Base-by-base conservation (phyloP, 2,329 filamentous ascomycete species). In the Botrytis fabae region DNA sequence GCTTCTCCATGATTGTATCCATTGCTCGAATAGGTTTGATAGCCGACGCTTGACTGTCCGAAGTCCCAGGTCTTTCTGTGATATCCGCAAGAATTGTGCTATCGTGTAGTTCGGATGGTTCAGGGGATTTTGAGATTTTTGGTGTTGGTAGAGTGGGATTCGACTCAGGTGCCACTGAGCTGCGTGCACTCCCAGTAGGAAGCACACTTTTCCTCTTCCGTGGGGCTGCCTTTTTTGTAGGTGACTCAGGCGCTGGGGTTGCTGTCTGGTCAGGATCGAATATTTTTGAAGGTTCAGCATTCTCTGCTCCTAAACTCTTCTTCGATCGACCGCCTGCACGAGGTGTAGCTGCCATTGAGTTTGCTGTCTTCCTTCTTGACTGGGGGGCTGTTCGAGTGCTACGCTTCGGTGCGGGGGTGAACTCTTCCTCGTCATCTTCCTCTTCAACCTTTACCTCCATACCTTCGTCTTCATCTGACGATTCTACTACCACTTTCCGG, bases 1-100 rank as follows among this genome's bases (percentile, higher is more conserved):
- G 95, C 81, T 90, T 93, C 80, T 97, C 94, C 77, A 97, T 83
- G 73, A 93, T 86, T 0, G 93, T 93, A 77, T 93, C 89, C 83
- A 93, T 90, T 2, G 93, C 86, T 77, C 91, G 93, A 79, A 95
- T 88, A 57, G 92, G 92, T 81, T 92, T 92, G 63, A 91, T 83
- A 1, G 85, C 83, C 44, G 88, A 85, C 74, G 85, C 75, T 78
- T 80, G 83, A 74, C 83, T 85, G 80, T 88, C 81, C 77, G 86
- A 83, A 35, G 84, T 82, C 72, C 85, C 83, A 51, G 84, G 85
- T 73, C 86, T 85, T 76, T 90, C 88, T 22, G 93, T 95, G 75
- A 94, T 93, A 79, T 97, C 93, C 74, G 89, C 86, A 61, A 95
- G 85, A 3, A 93, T 91, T 4, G 89, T 89, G 28, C 81, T 82